Conservation (phyloP, 1,139 yeast species). For the Saccharomyces hybrid region DNA sequence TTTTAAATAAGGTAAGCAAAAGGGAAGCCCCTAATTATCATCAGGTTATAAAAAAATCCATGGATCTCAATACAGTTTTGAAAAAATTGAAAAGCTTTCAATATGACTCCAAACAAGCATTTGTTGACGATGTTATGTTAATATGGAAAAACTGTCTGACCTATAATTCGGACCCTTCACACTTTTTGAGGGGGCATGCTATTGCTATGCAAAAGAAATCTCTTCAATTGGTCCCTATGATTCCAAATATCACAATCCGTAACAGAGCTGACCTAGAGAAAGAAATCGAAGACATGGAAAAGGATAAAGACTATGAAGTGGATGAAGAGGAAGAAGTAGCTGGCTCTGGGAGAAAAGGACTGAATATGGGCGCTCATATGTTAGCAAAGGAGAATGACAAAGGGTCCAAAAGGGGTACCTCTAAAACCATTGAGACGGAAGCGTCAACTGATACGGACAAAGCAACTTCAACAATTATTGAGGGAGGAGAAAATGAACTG, state of each 20-base stretch:
- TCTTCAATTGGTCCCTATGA: constrained; percentile 62
- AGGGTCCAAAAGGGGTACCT: background rate
- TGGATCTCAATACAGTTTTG: constrained; percentile 94
- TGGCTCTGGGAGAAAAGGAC: constrained; percentile 32
- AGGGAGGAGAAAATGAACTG: background rate
- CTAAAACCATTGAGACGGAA: background rate
- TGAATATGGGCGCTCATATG: constrained; percentile 32
- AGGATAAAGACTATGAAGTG: constrained; percentile 25
- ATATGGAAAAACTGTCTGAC: constrained; percentile 94
- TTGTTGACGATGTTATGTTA: constrained; percentile 87
- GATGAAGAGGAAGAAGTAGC: constrained; percentile 26
- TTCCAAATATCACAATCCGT: constrained; percentile 79
- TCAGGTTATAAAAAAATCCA: constrained; percentile 80
- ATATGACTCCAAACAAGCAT: constrained; percentile 76
- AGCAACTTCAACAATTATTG: background rate
- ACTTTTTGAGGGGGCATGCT: constrained; percentile 86
- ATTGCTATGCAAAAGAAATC: constrained; percentile 93
- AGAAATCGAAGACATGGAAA: constrained; percentile 51
- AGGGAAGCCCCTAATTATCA: constrained; percentile 97
- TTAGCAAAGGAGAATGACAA: constrained; percentile 15
- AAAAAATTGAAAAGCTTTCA: constrained; percentile 77
- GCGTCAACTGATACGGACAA: background rate
- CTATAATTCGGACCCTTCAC: constrained; percentile 92
- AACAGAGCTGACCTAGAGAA: constrained; percentile 82
- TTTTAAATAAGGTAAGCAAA: constrained; percentile 87